Evolutionary conservation across 2,329 filamentous ascomycete species (phyloP).

Genomic region (Meredithiella fracta): DNA sequence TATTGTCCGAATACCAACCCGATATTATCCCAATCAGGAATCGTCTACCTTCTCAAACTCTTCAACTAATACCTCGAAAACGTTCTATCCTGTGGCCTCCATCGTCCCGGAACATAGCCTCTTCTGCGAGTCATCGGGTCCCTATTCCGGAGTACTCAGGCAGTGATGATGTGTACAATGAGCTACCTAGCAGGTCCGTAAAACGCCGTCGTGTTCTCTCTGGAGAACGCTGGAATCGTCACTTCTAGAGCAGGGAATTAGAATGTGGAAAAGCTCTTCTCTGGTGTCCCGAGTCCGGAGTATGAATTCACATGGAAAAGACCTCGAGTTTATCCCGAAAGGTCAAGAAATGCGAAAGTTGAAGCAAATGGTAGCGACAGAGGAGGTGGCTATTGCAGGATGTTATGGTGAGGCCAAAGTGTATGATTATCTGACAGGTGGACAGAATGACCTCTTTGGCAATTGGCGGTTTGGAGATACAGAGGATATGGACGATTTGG

Average conservation of each 20-base stretch:
- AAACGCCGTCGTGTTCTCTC: neutral
- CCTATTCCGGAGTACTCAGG: too few species aligned
- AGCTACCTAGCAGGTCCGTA: neutral
- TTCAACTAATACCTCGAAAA: too few species aligned
- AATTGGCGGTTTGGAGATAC: neutral
- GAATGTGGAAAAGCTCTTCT: neutral
- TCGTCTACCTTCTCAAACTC: too few species aligned
- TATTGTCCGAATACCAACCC: neutral
- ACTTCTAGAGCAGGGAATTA: neutral
- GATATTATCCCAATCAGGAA: neutral
- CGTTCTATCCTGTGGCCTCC: too few species aligned
- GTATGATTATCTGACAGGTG: neutral
- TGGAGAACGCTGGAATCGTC: neutral
- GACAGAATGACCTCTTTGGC: neutral
- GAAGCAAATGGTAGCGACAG: neutral
- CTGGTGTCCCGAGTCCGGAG: neutral
- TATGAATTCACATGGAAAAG: neutral
- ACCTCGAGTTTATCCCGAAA: neutral
- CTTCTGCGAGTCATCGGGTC: neutral
- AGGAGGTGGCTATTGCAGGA: neutral
- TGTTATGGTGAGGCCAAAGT: neutral
- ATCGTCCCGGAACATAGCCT: neutral
- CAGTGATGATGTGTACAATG: too few species aligned
- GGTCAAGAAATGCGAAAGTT: neutral
- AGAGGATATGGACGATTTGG: neutral